Evolutionary conservation across 2,329 filamentous ascomycete genomes (phyloP), one percentile per base, ranked within the genome.

Genomic region (Boeremia exigua): DNA sequence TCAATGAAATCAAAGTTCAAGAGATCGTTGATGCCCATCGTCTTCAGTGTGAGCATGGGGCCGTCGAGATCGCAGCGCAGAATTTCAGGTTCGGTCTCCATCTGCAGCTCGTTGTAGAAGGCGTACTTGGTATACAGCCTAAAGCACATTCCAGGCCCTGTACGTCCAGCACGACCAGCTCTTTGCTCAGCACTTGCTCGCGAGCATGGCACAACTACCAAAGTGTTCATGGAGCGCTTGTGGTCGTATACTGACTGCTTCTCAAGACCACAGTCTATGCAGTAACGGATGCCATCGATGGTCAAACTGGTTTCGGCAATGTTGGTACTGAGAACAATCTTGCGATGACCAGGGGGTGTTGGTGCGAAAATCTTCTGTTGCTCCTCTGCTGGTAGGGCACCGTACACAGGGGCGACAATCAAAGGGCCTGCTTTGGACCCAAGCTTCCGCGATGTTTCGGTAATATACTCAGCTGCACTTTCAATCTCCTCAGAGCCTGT

Each of bases 401-500:
- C 91, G 71, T 99, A 99, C 52, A 99, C 96, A 3, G 95, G 95
- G 70, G 90, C 92, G 5, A 97, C 89, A 19, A 98, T 87, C 47
- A 99, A 83, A 71, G 97, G 93, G 17, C 89, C 90, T 27, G 95
- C 87, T 34, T 92, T 89, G 54, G 84, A 89, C 0, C 94, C 94
- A 0, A 99, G 82, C 67, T 97, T 98, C 52, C 89, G 84, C 3
- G 90, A 88, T 1, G 93, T 97, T 63, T 97, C 92, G 42, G 89
- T 84, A 15, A 99, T 84, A 62, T 92, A 90, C 64, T 89, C 86
- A 68, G 95, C 91, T 0, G 91, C 92, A 1, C 90, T 86, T 67
- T 96, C 92, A 48, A 99, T 99, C 70, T 99, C 95, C 67, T 98
- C 95, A 71, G 98, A 92, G 36, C 95, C 95, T 0, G 94, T 97